Percentiles rank a stretch among this genome's conserved stretches.
phyloP scores from a whole-genome alignment of 2,329 filamentous ascomycete species.

The Cladosporium sp. region DNA sequence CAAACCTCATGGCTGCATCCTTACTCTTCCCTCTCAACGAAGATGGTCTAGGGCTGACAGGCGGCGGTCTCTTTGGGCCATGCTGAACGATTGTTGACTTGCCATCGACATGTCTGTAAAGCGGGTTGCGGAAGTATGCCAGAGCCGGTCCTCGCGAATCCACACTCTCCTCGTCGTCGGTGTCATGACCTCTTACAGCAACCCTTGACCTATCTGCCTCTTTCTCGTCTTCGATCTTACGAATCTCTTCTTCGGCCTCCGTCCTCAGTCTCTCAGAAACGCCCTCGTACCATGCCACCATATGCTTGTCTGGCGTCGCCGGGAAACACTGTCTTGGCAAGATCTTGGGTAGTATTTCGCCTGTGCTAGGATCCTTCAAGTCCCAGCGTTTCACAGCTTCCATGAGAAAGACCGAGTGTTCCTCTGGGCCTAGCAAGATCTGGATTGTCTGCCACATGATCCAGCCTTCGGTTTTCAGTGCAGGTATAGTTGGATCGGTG shows the following conservation, averaged over 20 bases:
- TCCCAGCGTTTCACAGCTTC: conserved; percentile 73
- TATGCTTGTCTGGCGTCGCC: conserved; percentile 65
- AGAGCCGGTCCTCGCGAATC: conserved; percentile 43
- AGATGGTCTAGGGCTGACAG: conserved; percentile 29
- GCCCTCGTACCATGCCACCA: conserved; percentile 77
- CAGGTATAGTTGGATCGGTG: conserved; percentile 70
- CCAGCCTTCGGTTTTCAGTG: conserved; percentile 77
- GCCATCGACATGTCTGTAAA: conserved; percentile 43
- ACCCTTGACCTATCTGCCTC: conserved; percentile 7
- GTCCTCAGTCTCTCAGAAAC: conserved; percentile 67
- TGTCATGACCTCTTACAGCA: conserved; percentile 15
- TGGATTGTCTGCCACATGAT: conserved; percentile 93
- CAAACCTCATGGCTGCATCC: conserved; percentile 31
- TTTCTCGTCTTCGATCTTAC: conserved; percentile 8
- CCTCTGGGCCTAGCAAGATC: conserved; percentile 77
- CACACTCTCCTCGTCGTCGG: conserved; percentile 34
- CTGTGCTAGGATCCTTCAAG: conserved; percentile 66
- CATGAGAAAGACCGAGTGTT: conserved; percentile 80
- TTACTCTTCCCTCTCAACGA: conserved; percentile 30
- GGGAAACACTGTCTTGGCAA: conserved; percentile 69
- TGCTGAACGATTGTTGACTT: conserved; percentile 40
- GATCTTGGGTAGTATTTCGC: conserved; percentile 52
- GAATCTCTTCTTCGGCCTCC: conserved; percentile 49
- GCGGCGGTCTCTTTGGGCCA: conserved; percentile 30
- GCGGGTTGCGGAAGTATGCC: conserved; percentile 46